phyloP scores from a whole-genome alignment of 306 rosid species.

The Cicer chorassanicum region DNA sequence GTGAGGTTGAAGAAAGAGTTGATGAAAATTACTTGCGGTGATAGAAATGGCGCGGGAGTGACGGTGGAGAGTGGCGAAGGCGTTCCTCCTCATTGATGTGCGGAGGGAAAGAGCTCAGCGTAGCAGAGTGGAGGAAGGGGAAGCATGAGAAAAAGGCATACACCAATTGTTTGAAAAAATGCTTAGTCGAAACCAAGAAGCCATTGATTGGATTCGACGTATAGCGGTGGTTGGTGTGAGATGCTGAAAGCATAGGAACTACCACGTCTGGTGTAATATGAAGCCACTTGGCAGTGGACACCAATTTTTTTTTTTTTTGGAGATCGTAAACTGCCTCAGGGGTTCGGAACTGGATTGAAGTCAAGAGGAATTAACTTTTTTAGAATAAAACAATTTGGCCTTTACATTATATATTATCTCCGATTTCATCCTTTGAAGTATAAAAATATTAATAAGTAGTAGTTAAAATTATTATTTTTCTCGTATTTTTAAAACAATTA shows the following conservation, averaged over 20 bases:
- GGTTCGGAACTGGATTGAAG: neutral
- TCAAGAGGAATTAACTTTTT: no score
- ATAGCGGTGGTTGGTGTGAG: conserved; percentile 25
- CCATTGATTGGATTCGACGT: conserved; percentile 30
- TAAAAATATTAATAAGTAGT: no score
- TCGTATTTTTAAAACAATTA: no score
- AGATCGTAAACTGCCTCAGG: conserved; percentile 7
- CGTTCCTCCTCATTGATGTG: conserved; percentile 85
- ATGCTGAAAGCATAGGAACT: conserved; percentile 39
- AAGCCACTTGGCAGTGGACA: conserved; percentile 52
- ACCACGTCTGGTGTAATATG: conserved; percentile 54
- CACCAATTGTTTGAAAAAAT: conserved; percentile 49
- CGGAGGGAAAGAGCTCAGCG: conserved; percentile 18
- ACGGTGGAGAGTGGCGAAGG: conserved; percentile 61
- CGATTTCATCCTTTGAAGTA: no score
- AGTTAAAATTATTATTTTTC: no score
- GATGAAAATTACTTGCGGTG: conserved; percentile 49
- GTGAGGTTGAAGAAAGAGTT: neutral
- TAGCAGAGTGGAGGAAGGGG: conserved; percentile 38
- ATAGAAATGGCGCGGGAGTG: conserved; percentile 54
- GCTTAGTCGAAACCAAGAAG: conserved; percentile 42
- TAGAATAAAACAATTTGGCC: no score
- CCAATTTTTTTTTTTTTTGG: conserved; percentile 13
- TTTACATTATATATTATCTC: no score
- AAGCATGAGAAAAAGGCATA: conserved; percentile 41